Conservation (phyloP, 805 yeast genomes). For the Komagataella mondaviorum region DNA sequence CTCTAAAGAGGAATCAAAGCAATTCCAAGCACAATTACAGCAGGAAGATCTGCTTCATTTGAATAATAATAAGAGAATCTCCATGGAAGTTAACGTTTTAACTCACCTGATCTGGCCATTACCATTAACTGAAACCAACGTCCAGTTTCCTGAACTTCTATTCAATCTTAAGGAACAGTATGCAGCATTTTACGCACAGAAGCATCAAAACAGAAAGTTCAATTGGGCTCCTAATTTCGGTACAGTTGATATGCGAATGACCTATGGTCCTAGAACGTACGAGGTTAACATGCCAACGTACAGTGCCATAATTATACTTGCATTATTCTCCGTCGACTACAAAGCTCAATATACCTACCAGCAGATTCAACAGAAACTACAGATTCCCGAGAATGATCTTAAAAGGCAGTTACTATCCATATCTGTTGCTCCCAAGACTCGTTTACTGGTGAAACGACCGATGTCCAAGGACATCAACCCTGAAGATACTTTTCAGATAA, state of each 20-base stretch:
- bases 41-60: conserved; percentile 5
- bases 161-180: conserved; percentile 28
- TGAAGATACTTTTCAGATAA: conserved; percentile 52
- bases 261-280: conserved; percentile 56
- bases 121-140: conserved; percentile 23
- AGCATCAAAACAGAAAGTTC: conserved; percentile 45
- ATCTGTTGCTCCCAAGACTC: conserved; percentile 69
- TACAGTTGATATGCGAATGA: conserved; percentile 63
- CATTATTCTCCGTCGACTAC: conserved; percentile 45
- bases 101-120: conserved; percentile 63
- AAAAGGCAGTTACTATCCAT: conserved; percentile 71
- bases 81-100: conserved; percentile 36
- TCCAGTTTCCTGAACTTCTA: conserved; percentile 29
- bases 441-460: conserved; percentile 64
- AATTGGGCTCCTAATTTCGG: conserved; percentile 81
- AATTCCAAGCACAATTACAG: conserved; percentile 16
- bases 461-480: conserved; percentile 57
- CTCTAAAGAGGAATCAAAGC: conserved; percentile 33
- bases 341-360: conserved; percentile 35
- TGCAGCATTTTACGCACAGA: conserved; percentile 33
- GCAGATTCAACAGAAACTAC: conserved; percentile 52
- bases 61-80: conserved; percentile 19
- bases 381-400: conserved; percentile 62
- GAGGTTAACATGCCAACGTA: conserved; percentile 71
- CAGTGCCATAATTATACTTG: conserved; percentile 62